A percentile compares a stretch with the other conserved stretches of the same genome.
Evolutionary conservation across 2,329 filamentous ascomycete species (phyloP).

Genomic region (Penicillium freii): DNA sequence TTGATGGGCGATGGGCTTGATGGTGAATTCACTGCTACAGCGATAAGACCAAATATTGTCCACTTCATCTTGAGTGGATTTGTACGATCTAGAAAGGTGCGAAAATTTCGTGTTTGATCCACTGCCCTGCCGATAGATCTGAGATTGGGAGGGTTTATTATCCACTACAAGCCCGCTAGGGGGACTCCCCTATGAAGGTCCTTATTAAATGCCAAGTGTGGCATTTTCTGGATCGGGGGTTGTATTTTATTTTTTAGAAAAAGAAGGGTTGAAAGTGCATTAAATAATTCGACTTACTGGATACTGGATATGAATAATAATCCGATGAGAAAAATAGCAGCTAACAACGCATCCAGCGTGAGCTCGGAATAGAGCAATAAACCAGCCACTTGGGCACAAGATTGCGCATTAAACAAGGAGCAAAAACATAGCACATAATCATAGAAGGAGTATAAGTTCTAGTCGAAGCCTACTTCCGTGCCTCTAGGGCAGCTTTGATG

Average conservation of each 20-base stretch:
- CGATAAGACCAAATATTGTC: neutral
- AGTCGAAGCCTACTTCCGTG: slow-evolving; percentile 25
- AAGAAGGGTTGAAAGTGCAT: neutral
- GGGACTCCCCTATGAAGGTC: neutral
- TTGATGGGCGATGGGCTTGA: slow-evolving; percentile 10
- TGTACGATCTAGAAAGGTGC: neutral
- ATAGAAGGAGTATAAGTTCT: neutral
- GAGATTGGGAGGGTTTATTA: neutral
- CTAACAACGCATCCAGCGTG: neutral
- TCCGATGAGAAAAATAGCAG: neutral
- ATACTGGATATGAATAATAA: neutral
- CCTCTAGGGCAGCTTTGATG: slow-evolving; percentile 44
- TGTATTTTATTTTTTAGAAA: no score
- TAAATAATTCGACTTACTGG: neutral
- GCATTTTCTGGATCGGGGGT: neutral
- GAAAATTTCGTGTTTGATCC: neutral
- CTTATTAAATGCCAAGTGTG: neutral
- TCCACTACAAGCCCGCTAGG: neutral
- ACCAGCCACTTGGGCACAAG: neutral
- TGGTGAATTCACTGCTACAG: slow-evolving; percentile 4
- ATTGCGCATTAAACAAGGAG: neutral
- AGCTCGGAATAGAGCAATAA: neutral
- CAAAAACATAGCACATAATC: neutral
- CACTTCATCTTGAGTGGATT: neutral
- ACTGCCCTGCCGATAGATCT: neutral